phyloP scores from a whole-genome alignment of 2,329 filamentous ascomycete genomes.

The Pseudogymnoascus sp. region DNA sequence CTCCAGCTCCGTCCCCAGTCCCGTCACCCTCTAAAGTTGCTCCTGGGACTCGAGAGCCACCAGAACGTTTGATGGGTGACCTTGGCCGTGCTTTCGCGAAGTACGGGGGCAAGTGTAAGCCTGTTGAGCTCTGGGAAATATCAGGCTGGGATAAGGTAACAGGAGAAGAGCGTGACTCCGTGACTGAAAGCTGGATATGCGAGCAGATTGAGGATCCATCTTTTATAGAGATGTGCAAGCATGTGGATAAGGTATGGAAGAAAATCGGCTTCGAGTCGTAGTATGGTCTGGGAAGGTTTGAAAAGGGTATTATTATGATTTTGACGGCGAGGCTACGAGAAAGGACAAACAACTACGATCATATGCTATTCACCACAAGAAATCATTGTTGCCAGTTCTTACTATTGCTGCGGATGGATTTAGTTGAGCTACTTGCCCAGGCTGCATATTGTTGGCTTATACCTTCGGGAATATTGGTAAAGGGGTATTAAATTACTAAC shows the following conservation, averaged over 20 bases:
- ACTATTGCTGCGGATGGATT: conserved; percentile 6
- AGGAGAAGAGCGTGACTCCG: conserved; percentile 33
- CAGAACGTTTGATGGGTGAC: conserved; percentile 17
- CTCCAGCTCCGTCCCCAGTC: not conserved
- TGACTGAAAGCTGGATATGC: conserved; percentile 43
- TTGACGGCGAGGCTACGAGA: conserved; percentile 83
- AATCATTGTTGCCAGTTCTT: conserved; percentile 5
- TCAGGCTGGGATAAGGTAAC: conserved; percentile 23
- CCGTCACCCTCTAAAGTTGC: not conserved
- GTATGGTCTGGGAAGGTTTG: not conserved
- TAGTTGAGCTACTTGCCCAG: conserved; percentile 10
- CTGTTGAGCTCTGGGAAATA: conserved; percentile 23
- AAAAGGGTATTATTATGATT: conserved; percentile 42
- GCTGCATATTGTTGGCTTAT: conserved; percentile 10
- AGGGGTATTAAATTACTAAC: not conserved
- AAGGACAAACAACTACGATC: conserved; percentile 37
- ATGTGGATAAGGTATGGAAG: conserved; percentile 42
- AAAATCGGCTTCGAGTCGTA: conserved; percentile 37
- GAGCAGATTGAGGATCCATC: conserved; percentile 40
- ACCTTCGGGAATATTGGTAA: not conserved
- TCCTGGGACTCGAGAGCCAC: conserved; percentile 9
- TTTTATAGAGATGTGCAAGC: conserved; percentile 43
- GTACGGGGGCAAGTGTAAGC: conserved; percentile 19
- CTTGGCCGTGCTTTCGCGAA: conserved; percentile 22
- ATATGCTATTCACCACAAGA: not conserved